Conservation (phyloP, 139 green algal genomes). For the Gonium pectorale region DNA sequence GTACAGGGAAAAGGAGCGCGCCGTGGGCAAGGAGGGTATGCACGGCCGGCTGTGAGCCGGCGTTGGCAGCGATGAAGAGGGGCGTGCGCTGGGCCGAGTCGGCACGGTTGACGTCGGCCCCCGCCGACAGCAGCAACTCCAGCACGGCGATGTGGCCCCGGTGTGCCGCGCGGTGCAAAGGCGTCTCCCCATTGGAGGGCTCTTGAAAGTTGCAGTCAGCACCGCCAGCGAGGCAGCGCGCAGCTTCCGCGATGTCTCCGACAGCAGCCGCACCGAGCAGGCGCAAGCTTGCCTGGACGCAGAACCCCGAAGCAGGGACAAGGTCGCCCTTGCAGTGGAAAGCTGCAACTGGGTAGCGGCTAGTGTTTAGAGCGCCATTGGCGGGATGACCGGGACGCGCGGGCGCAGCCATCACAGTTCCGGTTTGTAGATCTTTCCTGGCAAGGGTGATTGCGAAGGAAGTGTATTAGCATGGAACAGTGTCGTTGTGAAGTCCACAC, state of each 20-base stretch:
- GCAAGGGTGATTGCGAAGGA: too few relatives aligned
- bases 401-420: too few relatives aligned
- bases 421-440: too few relatives aligned
- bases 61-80: slow-evolving; percentile 7
- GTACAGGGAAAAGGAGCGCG: slow-evolving; percentile 16
- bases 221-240: neutral
- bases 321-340: too few relatives aligned
- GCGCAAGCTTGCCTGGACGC: neutral
- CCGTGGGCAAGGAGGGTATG: neutral
- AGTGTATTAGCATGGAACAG: too few relatives aligned
- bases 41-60: neutral
- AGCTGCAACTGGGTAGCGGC: too few relatives aligned
- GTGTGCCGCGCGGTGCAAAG: neutral
- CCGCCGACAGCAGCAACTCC: neutral
- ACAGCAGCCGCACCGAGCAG: neutral
- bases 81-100: neutral
- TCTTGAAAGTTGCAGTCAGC: slow-evolving; percentile 8
- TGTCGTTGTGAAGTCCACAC: too few relatives aligned
- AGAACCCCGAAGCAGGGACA: too few relatives aligned
- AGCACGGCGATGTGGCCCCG: neutral
- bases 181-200: neutral
- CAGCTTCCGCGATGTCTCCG: neutral
- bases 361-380: too few relatives aligned
- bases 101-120: neutral
- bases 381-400: too few relatives aligned